Evolutionary conservation across 228 moss, liverwort and hornwort genomes (phyloP).

Genomic region (Sphagnum fallax): DNA sequence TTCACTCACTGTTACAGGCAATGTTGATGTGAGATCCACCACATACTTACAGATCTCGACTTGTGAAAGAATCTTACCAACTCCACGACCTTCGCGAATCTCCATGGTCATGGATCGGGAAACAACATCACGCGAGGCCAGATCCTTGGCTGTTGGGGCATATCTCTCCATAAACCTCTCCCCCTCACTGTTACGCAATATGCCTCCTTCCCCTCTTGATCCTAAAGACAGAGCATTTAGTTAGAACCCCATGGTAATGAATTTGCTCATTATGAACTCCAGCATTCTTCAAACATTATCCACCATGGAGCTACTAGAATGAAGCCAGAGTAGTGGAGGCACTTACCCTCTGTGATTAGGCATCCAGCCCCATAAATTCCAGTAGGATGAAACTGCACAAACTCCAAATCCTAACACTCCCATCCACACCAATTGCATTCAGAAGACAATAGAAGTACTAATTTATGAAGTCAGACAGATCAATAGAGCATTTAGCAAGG

Average conservation of each 20-base stretch:
- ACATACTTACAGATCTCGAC: neutral
- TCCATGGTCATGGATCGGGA: conserved; percentile 99
- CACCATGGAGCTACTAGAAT: no score
- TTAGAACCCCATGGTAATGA: no score
- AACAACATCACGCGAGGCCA: conserved; percentile 96
- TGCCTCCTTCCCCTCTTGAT: conserved; percentile 94
- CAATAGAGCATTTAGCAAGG: no score
- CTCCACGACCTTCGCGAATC: conserved; percentile 94
- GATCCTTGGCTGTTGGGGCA: conserved; percentile 96
- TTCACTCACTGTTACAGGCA: neutral
- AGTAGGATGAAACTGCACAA: conserved; percentile 97
- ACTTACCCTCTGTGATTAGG: conserved; percentile 79
- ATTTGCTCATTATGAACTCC: no score
- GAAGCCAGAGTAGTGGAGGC: neutral
- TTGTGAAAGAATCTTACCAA: conserved; percentile 36
- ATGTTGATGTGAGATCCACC: neutral
- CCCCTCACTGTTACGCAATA: conserved; percentile 90
- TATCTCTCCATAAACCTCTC: conserved; percentile 99
- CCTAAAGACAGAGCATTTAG: conserved; percentile 22
- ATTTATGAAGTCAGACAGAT: no score
- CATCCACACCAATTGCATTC: neutral
- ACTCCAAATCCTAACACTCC: conserved; percentile 78
- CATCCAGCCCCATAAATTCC: conserved; percentile 98
- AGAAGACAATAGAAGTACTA: no score
- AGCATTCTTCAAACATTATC: no score